Evolutionary conservation across 2,329 filamentous ascomycete species (phyloP).

Genomic region (Pyricularia pennisetigena): DNA sequence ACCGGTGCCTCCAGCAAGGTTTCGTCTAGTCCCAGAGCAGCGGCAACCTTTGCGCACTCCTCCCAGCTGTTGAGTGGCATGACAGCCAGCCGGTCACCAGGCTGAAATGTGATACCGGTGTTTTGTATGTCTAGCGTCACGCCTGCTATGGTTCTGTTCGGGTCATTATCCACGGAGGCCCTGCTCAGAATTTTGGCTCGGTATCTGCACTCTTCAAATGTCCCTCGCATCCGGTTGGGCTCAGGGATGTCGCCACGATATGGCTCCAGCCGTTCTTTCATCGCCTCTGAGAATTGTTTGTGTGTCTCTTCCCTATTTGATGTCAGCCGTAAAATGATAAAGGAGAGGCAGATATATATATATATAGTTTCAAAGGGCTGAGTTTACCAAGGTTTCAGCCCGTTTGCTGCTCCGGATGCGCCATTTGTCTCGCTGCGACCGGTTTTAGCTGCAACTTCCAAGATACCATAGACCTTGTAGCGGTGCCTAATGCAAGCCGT

Average conservation of each 20-base stretch:
- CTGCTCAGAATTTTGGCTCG: conserved; percentile 32
- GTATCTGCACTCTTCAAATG: conserved; percentile 44
- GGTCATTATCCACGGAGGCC: conserved; percentile 34
- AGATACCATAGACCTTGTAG: conserved; percentile 47
- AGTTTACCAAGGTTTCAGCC: conserved; percentile 28
- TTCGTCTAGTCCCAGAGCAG: conserved; percentile 35
- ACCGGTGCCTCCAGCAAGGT: conserved; percentile 32
- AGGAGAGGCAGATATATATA: not conserved
- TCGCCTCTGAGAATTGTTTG: conserved; percentile 38
- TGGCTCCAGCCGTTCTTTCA: conserved; percentile 42
- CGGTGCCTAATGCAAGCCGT: conserved; percentile 22
- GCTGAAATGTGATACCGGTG: conserved; percentile 41
- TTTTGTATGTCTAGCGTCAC: conserved; percentile 42
- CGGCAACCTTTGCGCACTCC: conserved; percentile 43
- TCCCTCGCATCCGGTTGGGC: conserved; percentile 43
- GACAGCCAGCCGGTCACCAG: conserved; percentile 41
- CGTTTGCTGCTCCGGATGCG: conserved; percentile 32
- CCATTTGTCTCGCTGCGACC: conserved; percentile 43
- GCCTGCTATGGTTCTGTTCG: conserved; percentile 32
- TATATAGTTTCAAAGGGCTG: not conserved
- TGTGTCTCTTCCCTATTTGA: conserved; percentile 31
- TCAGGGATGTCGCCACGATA: conserved; percentile 36
- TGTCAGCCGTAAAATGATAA: not conserved
- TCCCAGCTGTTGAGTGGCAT: conserved; percentile 46
- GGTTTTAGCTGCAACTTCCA: conserved; percentile 42